Evolutionary conservation across 345 rosid species (phyloP).

Genomic region (Pugionium dolabratum): DNA sequence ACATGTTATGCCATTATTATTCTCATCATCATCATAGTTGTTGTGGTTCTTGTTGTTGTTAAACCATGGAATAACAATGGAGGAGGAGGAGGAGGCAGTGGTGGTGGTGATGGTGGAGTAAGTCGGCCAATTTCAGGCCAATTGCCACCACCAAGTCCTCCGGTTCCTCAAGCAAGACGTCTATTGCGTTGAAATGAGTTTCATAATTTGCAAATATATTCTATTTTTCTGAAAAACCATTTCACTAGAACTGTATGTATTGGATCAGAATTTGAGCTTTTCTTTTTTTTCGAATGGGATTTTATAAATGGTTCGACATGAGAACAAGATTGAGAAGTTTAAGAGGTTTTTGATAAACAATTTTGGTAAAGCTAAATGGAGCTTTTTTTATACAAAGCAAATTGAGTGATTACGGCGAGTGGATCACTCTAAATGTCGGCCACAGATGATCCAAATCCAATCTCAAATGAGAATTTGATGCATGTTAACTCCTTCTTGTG

Average conservation of each 20-base stretch:
- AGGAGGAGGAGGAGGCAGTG: not conserved
- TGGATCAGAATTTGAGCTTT: not conserved
- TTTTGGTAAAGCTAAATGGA: not conserved
- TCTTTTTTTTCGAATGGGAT: not conserved
- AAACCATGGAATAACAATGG: not conserved
- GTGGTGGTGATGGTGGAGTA: too few relatives aligned
- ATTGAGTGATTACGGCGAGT: constrained; percentile 16
- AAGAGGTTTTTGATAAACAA: constrained; percentile 17
- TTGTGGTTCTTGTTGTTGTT: not conserved
- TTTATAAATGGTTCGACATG: constrained; percentile 5
- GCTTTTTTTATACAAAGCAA: constrained; percentile 25
- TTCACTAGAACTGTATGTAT: too few relatives aligned
- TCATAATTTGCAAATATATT: constrained; percentile 5
- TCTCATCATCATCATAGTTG: not conserved
- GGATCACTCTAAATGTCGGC: constrained; percentile 51
- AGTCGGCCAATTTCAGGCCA: too few relatives aligned
- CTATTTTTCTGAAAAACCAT: too few relatives aligned
- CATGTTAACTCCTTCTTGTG: constrained; percentile 62
- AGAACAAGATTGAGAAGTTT: constrained; percentile 25
- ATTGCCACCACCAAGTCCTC: too few relatives aligned
- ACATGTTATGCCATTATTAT: not conserved
- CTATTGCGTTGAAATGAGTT: too few relatives aligned
- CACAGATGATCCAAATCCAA: constrained; percentile 64
- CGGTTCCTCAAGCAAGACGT: too few relatives aligned
- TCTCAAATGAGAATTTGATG: constrained; percentile 68